phyloP scores from a whole-genome alignment of 148 eudicot genomes.

The Rheum nobile region DNA sequence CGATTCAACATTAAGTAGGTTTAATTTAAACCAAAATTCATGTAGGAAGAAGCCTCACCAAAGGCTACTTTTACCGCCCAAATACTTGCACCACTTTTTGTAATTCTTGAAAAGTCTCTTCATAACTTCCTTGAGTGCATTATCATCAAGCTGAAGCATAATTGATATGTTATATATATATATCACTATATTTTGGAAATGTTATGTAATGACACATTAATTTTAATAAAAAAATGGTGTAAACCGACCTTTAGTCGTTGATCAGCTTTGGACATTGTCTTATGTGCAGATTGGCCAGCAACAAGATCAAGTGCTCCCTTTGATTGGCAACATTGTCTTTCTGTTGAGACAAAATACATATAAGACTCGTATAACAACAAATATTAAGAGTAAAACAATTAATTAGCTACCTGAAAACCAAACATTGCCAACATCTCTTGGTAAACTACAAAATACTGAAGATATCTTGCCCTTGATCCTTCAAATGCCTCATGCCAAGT shows the following conservation, averaged over 20 bases:
- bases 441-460: slow-evolving; percentile 85
- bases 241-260: slow-evolving; percentile 40
- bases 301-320: slow-evolving; percentile 46
- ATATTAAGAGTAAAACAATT: neutral
- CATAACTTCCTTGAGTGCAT: slow-evolving; percentile 84
- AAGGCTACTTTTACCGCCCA: slow-evolving; percentile 95
- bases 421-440: slow-evolving; percentile 87
- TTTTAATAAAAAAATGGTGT: neutral
- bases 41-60: slow-evolving; percentile 34
- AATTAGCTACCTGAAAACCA: slow-evolving; percentile 44
- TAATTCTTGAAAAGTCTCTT: slow-evolving; percentile 93
- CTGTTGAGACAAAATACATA: slow-evolving; percentile 25
- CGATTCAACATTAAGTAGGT: neutral
- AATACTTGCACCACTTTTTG: slow-evolving; percentile 96
- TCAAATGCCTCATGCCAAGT: slow-evolving; percentile 99
- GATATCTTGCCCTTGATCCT: slow-evolving; percentile 83
- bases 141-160: slow-evolving; percentile 68
- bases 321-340: slow-evolving; percentile 51
- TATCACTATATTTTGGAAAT: neutral
- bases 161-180: too few species aligned
- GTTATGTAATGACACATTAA: neutral
- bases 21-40: neutral
- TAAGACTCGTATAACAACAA: neutral
- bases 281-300: slow-evolving; percentile 56
- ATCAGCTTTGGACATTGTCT: slow-evolving; percentile 40